Evolutionary conservation across 1,284 basidiomycete genomes (phyloP).

Genomic region (Pulveroboletus sp.): DNA sequence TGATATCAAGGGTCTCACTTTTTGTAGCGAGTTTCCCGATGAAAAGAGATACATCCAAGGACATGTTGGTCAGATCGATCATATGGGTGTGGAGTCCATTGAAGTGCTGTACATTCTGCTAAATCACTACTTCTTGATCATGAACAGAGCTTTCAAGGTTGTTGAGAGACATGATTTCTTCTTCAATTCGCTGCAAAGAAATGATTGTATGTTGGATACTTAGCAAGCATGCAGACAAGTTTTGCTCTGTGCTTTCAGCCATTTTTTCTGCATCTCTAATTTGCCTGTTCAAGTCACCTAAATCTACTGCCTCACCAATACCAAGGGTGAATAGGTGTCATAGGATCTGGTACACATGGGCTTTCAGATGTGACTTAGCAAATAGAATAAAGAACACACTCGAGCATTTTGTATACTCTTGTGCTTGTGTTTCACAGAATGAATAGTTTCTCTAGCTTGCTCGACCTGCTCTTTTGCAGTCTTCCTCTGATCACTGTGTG

Average conservation of each 20-base stretch:
- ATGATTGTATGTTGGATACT: slow-evolving; percentile 14
- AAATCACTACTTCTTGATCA: slow-evolving; percentile 8
- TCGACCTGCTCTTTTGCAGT: slow-evolving; percentile 8
- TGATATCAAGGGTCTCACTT: slow-evolving; percentile 16
- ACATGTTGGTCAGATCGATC: slow-evolving; percentile 17
- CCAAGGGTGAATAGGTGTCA: slow-evolving; percentile 20
- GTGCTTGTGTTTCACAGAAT: slow-evolving; percentile 14
- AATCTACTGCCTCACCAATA: slow-evolving; percentile 17
- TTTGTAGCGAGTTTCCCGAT: slow-evolving; percentile 14
- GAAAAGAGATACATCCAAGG: slow-evolving; percentile 18
- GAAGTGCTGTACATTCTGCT: slow-evolving; percentile 7
- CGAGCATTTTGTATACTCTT: slow-evolving; percentile 18
- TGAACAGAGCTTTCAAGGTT: slow-evolving; percentile 1
- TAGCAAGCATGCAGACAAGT: slow-evolving; percentile 2
- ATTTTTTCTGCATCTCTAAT: slow-evolving; percentile 14
- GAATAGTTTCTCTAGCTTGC: slow-evolving; percentile 19
- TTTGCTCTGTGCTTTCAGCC: slow-evolving; percentile 4
- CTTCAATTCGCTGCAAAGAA: slow-evolving; percentile 6
- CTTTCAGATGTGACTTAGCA: not conserved
- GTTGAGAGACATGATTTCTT: slow-evolving; percentile 7
- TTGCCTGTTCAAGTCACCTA: slow-evolving; percentile 22
- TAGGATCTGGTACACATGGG: slow-evolving; percentile 5
- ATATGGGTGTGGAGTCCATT: slow-evolving; percentile 16
- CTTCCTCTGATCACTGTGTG: slow-evolving; percentile 7
- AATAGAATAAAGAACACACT: slow-evolving; percentile 3